These are phyloP conservation scores for Diaporthe vexans DNA, from an alignment of 2,329 filamentous ascomycete species.

Conservation along the genomic window DNA sequence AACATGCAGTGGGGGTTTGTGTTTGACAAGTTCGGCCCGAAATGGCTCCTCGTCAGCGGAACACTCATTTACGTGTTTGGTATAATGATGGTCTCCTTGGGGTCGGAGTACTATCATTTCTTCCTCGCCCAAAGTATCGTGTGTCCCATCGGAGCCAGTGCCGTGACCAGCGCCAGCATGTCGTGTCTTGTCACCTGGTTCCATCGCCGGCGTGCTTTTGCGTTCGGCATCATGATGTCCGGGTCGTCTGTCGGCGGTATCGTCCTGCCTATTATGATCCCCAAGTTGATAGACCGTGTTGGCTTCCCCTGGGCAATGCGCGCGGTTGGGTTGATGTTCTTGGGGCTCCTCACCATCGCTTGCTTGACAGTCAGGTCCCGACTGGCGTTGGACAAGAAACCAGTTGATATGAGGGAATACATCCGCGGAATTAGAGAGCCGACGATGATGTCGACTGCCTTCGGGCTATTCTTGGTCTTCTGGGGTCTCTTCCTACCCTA, in stretches of 20 bases:
- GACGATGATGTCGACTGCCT: constrained; percentile 50
- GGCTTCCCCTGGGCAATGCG: constrained; percentile 59
- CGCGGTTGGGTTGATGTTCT: constrained; percentile 54
- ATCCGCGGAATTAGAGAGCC: constrained; percentile 50
- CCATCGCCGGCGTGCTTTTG: constrained; percentile 45
- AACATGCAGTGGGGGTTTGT: constrained; percentile 56
- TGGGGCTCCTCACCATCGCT: constrained; percentile 51
- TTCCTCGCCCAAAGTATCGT: constrained; percentile 56
- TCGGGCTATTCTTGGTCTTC: constrained; percentile 53
- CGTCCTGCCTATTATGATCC: constrained; percentile 58
- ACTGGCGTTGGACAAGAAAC: constrained; percentile 46
- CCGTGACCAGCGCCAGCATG: constrained; percentile 52
- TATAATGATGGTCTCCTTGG: constrained; percentile 73
- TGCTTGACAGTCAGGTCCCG: constrained; percentile 51
- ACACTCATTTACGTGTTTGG: constrained; percentile 71
- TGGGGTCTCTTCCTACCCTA: constrained; percentile 55
- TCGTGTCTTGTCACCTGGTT: constrained; percentile 50
- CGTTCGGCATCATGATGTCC: constrained; percentile 48
- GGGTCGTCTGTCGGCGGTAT: constrained; percentile 55
- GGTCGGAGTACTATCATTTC: constrained; percentile 57
- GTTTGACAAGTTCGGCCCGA: constrained; percentile 73
- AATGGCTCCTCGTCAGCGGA: constrained; percentile 65
- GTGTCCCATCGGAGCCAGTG: constrained; percentile 53
- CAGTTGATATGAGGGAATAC: constrained; percentile 46
- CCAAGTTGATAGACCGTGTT: constrained; percentile 50